phyloP scores from a whole-genome alignment of 495 filamentous ascomycete genomes.

The Recurvomyces mirabilis region DNA sequence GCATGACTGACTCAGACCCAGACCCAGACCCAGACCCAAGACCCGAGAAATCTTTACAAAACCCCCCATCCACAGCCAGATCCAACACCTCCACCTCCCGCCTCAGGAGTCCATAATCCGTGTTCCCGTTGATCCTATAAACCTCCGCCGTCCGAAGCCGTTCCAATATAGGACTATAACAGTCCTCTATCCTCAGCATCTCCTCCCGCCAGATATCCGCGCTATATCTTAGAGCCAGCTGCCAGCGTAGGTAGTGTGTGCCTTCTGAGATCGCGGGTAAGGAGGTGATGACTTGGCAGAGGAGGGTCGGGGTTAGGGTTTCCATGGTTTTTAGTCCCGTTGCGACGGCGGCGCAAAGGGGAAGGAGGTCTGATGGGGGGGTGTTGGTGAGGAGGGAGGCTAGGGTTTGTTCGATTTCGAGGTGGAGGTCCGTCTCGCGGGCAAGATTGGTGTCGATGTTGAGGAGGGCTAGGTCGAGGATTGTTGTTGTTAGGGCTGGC shows the following conservation, averaged over 20 bases:
- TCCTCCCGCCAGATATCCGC: not conserved
- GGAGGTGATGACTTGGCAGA: conserved; percentile 3
- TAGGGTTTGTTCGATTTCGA: not conserved
- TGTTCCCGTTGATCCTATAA: no score
- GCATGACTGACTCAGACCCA: no score
- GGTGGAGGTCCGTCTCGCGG: not conserved
- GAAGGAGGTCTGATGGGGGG: no score
- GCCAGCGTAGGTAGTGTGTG: conserved; percentile 5
- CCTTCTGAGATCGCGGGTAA: conserved; percentile 6
- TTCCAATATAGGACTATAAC: not conserved
- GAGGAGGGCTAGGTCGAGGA: not conserved
- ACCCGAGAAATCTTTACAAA: no score
- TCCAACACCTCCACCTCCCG: no score
- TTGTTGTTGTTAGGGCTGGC: not conserved
- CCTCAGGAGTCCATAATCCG: no score
- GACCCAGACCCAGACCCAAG: no score
- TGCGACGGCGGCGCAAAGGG: no score
- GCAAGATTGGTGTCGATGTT: not conserved
- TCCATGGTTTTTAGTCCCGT: no score
- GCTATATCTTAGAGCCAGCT: conserved; percentile 4
- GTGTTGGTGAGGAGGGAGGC: not conserved
- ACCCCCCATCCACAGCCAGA: no score
- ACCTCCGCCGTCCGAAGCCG: no score
- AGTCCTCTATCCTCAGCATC: not conserved
- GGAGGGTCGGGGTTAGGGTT: no score